Conservation (phyloP, 139 green algal genomes). For the Volvox reticuliferus region DNA sequence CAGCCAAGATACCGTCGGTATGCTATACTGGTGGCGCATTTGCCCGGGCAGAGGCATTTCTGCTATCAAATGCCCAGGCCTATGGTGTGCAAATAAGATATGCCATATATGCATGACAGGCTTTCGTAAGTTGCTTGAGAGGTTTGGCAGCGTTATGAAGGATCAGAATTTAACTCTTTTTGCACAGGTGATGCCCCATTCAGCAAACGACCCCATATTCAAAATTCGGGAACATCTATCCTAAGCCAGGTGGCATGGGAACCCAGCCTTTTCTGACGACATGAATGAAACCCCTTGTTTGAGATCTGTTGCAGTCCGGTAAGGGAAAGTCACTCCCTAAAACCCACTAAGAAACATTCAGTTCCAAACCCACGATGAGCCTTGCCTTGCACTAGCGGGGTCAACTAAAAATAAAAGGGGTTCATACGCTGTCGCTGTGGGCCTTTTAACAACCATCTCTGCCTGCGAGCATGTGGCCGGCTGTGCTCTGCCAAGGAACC, state of each 20-base stretch:
- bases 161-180: background rate
- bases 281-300: conserved; percentile 52
- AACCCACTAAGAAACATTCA: no score
- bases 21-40: background rate
- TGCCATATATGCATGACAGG: conserved; percentile 41
- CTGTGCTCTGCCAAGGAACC: no score
- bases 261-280: conserved; percentile 35
- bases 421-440: no score
- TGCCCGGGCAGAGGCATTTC: background rate
- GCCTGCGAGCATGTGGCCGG: no score
- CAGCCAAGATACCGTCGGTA: background rate
- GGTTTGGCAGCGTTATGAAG: background rate
- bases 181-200: conserved; percentile 66
- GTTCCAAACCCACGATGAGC: no score
- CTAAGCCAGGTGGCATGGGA: conserved; percentile 54
- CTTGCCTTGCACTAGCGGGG: no score
- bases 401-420: no score
- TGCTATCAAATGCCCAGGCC: background rate
- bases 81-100: background rate
- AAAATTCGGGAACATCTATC: conserved; percentile 51
- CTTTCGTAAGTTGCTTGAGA: conserved; percentile 27
- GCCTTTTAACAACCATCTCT: no score
- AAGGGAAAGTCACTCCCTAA: no score
- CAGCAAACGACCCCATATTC: conserved; percentile 70
- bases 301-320: no score